A percentile compares a stretch with the other conserved stretches of the same genome.
Conservation (phyloP, 805 yeast species). For the Pichia thaimueangensis region DNA sequence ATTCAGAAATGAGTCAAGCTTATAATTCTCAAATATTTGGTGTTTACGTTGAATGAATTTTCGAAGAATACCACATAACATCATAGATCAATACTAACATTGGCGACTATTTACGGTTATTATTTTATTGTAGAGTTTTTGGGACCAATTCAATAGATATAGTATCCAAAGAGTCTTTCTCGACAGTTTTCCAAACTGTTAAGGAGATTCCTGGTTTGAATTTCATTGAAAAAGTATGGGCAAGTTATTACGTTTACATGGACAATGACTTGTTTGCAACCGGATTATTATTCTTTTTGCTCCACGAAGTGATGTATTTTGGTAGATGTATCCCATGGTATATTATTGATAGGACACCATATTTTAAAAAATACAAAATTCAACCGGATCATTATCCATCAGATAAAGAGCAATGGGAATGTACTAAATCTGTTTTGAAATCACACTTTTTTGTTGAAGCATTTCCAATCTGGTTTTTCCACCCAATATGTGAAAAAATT, state of each 20-base stretch:
- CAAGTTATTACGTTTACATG: slow-evolving; percentile 78
- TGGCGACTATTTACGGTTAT: too few species aligned
- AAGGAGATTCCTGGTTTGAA: slow-evolving; percentile 32
- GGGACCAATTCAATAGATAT: slow-evolving; percentile 20
- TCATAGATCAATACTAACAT: slow-evolving; percentile 3
- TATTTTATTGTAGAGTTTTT: slow-evolving; percentile 29
- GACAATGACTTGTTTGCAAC: slow-evolving; percentile 88
- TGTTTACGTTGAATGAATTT: too few species aligned
- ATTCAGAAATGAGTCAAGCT: too few species aligned
- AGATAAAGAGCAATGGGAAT: slow-evolving; percentile 84
- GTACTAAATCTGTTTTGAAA: slow-evolving; percentile 74
- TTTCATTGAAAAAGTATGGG: slow-evolving; percentile 68
- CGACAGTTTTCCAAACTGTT: slow-evolving; percentile 20
- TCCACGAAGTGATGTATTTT: slow-evolving; percentile 87
- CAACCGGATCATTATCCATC: slow-evolving; percentile 83
- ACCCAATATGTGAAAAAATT: slow-evolving; percentile 77
- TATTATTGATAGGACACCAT: slow-evolving; percentile 78
- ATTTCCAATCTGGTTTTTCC: slow-evolving; percentile 95
- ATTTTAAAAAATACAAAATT: slow-evolving; percentile 79
- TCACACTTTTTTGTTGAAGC: slow-evolving; percentile 93
- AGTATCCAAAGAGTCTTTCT: slow-evolving; percentile 21
- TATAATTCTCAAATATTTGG: too few species aligned
- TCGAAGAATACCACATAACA: neutral
- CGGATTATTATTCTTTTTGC: slow-evolving; percentile 71
- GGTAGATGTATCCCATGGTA: slow-evolving; percentile 92